Evolutionary conservation across 176 grass and related monocot species (phyloP), one percentile per base, ranked within the genome.

Genomic region (Phoenix roebelenii): DNA sequence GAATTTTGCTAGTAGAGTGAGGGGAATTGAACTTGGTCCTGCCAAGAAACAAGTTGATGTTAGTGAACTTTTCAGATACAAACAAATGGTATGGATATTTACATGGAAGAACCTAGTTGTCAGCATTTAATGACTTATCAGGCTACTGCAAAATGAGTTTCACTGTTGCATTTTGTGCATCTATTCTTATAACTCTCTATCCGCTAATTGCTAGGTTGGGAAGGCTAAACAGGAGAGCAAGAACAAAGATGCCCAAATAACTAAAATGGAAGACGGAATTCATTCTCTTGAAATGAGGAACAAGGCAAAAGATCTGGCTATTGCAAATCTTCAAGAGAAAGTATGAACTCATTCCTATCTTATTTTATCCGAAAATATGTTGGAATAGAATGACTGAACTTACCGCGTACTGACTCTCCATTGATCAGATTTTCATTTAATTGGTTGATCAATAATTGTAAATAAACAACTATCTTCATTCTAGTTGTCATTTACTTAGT

Each of bases 1-100:
- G 12, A 98, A 98, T 70, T 98, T 98, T 57, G 93, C 93, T 0
- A 98, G 81, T 44, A 90, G 93, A 66, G 93, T 98, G 51, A 74
- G 84, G 59, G 93, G 93, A 23, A 79, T 98, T 76, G 93, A 98
- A 69, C 87, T 98, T 75, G 93, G 93, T 22, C 93, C 74, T 28
- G 93, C 81, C 49, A 98, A 76, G 49, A 88, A 71, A 49, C 93
- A 98, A 88, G 81, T 98, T 22, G 93, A 98, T 25, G 39, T 83
- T 25, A 81, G 72, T 68, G 93, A 98, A 62, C 57, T 98, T 5
- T 79, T 71, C 66, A 89, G 82, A 89, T 98, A 98, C 54, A 98
- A 89, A 55, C 74, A 78, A 23, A 85, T 98, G 93, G 93, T 98
- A 79, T 52, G 22, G 7, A n/a, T 6, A 25, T 52, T n/a, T 26